Evolutionary conservation across 768 basidiomycete species (phyloP).

Genomic region (Amanita phalloides): DNA sequence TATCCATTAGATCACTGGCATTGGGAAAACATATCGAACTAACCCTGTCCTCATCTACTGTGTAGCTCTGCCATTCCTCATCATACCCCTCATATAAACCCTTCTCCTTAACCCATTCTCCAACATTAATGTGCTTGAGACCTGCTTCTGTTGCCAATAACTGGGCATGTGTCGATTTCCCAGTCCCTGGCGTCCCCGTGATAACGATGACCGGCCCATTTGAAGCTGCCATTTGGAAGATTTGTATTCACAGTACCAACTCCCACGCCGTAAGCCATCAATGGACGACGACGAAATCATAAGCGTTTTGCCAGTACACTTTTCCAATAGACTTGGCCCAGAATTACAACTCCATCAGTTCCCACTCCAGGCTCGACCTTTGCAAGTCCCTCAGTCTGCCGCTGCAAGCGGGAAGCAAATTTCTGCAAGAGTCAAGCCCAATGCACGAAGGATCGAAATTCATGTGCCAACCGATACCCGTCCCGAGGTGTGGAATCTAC

Average conservation of each 20-base stretch:
- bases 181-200: slow-evolving; percentile 92
- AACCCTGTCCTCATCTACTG: slow-evolving; percentile 94
- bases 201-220: slow-evolving; percentile 65
- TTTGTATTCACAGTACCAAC: background rate
- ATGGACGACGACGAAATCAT: slow-evolving; percentile 48
- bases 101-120: slow-evolving; percentile 80
- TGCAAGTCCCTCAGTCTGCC: slow-evolving; percentile 73
- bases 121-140: slow-evolving; percentile 78
- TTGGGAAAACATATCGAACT: slow-evolving; percentile 11
- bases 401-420: slow-evolving; percentile 65
- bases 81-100: slow-evolving; percentile 79
- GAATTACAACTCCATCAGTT: slow-evolving; percentile 75
- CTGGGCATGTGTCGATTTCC: slow-evolving; percentile 89
- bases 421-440: slow-evolving; percentile 59
- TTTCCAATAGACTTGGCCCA: slow-evolving; percentile 48
- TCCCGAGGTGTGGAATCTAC: slow-evolving; percentile 72
- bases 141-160: slow-evolving; percentile 69
- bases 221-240: slow-evolving; percentile 1
- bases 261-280: background rate
- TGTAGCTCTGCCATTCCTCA: slow-evolving; percentile 91
- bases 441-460: slow-evolving; percentile 54
- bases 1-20: slow-evolving; percentile 6
- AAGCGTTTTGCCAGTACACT: slow-evolving; percentile 60
- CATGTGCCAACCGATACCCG: slow-evolving; percentile 78
- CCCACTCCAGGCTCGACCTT: slow-evolving; percentile 61